Conservation (phyloP, 495 filamentous ascomycete species). For the Penicillium cataractarum region DNA sequence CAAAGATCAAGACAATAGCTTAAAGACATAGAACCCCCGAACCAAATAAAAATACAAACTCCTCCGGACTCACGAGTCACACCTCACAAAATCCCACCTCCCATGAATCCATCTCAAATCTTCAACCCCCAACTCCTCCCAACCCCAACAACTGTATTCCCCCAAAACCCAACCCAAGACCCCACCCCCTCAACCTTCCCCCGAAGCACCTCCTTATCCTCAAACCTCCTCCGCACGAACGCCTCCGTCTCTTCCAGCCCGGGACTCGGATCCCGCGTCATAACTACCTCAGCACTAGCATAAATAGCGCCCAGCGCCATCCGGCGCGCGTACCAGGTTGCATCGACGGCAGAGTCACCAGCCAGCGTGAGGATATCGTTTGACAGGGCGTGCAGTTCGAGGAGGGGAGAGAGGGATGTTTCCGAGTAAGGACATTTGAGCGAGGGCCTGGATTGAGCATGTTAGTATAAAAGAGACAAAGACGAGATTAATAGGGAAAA, state of each 20-base stretch:
- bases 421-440: conserved; percentile 78
- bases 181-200: conserved; percentile 61
- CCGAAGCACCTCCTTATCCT: conserved; percentile 65
- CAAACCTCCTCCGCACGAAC: conserved; percentile 77
- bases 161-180: conserved; percentile 80
- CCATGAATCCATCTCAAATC: conserved; percentile 29
- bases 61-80: no score
- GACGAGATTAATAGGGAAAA: neutral
- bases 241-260: conserved; percentile 72
- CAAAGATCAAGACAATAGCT: no score
- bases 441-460: conserved; percentile 73
- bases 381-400: conserved; percentile 76
- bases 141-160: conserved; percentile 50
- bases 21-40: neutral
- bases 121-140: conserved; percentile 53
- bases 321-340: conserved; percentile 89
- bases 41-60: neutral
- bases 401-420: conserved; percentile 76
- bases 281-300: conserved; percentile 83
- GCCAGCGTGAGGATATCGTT: conserved; percentile 89
- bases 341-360: conserved; percentile 79
- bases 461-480: neutral
- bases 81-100: neutral
- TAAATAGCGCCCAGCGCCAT: conserved; percentile 78
- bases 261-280: conserved; percentile 79